Base-by-base conservation (phyloP, 108 stramenopile genomes). In the Nitzschia sp. region DNA sequence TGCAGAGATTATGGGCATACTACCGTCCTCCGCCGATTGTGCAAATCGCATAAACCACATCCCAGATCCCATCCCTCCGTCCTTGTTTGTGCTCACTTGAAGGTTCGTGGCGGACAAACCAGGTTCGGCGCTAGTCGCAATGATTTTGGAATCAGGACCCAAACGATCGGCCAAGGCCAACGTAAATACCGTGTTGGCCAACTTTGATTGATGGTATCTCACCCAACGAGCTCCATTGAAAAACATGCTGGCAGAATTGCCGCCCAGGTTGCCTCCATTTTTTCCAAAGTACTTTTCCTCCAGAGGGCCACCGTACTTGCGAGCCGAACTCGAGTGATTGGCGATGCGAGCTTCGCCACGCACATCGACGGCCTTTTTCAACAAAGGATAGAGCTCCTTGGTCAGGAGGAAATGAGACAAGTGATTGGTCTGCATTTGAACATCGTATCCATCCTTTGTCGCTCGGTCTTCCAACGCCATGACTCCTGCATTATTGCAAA, bases 401-500 rank as follows among this genome's bases (percentile, higher is more conserved):
- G 80, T 73, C 50, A 91, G 72, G 3, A 91, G 66, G 65, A 90
- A 87, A 32, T 85, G 85, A 27, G 77, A 71, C 26, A 91, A 44
- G 59, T 77, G 57, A 62, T 87, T 87, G 16, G 85, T 82, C 36
- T 80, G 79, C 80, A 86, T 81, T 34, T 83, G 79, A 19, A 82
- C 52, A 52, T 87, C 86, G 33, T 77, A 84, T 47, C 90, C 90
- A 58, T 91, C 90, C 54, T 45, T 38, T 29, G 80, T 87, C 2
- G 73, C 71, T 1, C 59, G 58, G 48, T 85, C 82, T 17, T 66
- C 53, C 8, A 54, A 29, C 9, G 77, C 77, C 84, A 87, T 86
- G 48, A 91, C 58, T 9, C 90, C 90, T 3, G 90, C 90, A 50
- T 81, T 81, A 66, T 78, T 77, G 52, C 77, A 80, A 23, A 85